Evolutionary conservation across 768 basidiomycete species (phyloP).

Genomic region (Mycena filopes): DNA sequence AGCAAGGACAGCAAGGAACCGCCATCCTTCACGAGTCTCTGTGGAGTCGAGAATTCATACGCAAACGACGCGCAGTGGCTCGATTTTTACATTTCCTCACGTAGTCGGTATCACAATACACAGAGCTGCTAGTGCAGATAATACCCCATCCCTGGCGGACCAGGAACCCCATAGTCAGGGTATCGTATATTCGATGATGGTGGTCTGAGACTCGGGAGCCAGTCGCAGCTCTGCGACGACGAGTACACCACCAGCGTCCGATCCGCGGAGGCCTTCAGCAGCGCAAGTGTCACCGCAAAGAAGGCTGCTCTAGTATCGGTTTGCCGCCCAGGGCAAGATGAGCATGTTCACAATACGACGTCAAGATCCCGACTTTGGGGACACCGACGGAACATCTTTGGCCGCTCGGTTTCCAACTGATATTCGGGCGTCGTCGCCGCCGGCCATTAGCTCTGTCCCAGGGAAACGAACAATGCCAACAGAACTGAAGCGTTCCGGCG

Average conservation of each 20-base stretch:
- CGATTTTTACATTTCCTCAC: no score
- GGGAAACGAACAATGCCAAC: background rate
- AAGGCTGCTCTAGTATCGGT: background rate
- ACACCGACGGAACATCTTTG: no score
- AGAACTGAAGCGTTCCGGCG: background rate
- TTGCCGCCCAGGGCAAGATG: background rate
- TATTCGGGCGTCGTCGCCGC: background rate
- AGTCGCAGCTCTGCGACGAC: no score
- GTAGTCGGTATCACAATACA: no score
- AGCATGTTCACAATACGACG: conserved; percentile 12
- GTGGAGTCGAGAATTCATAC: no score
- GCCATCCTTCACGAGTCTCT: no score
- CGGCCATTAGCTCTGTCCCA: background rate
- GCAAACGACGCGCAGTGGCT: no score
- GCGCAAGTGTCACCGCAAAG: background rate
- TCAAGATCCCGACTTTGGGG: background rate
- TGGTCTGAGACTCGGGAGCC: no score
- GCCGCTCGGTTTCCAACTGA: background rate
- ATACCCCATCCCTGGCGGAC: background rate
- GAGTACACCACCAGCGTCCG: background rate
- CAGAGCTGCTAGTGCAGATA: background rate
- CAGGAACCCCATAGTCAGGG: background rate
- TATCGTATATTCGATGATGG: conserved; percentile 1
- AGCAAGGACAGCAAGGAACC: no score
- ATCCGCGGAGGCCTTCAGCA: background rate